Conservation (phyloP, 345 rosid species). For the Populus deltoides region DNA sequence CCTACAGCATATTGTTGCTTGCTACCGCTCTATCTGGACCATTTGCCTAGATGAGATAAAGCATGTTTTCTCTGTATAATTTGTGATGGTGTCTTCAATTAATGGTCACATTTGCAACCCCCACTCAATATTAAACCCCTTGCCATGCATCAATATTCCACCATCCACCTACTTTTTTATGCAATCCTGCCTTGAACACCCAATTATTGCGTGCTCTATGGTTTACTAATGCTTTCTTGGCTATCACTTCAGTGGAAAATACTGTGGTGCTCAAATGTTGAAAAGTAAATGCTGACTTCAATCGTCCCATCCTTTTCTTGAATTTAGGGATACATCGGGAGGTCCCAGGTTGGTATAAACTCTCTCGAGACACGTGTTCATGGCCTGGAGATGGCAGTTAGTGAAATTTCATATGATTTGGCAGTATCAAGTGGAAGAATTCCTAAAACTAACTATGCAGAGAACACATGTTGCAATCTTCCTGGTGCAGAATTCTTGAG, state of each 20-base stretch:
- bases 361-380: conserved; percentile 81
- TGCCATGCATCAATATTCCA: neutral
- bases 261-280: neutral
- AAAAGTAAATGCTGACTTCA: conserved; percentile 12
- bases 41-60: neutral
- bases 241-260: neutral
- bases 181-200: neutral
- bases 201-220: neutral
- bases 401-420: conserved; percentile 74
- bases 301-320: conserved; percentile 9
- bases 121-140: neutral
- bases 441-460: conserved; percentile 38
- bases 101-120: neutral
- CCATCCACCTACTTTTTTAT: neutral
- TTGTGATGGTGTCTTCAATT: neutral
- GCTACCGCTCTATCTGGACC: neutral
- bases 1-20: neutral
- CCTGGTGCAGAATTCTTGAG: conserved; percentile 84
- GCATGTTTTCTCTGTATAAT: neutral
- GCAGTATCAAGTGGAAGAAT: conserved; percentile 62
- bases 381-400: conserved; percentile 83
- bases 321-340: conserved; percentile 76
- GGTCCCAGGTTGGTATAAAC: conserved; percentile 78
- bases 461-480: conserved; percentile 74
- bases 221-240: neutral